Evolutionary conservation across 2,329 filamentous ascomycete genomes (phyloP), one percentile per base, ranked within the genome.

Genomic region (Alternaria sp.): DNA sequence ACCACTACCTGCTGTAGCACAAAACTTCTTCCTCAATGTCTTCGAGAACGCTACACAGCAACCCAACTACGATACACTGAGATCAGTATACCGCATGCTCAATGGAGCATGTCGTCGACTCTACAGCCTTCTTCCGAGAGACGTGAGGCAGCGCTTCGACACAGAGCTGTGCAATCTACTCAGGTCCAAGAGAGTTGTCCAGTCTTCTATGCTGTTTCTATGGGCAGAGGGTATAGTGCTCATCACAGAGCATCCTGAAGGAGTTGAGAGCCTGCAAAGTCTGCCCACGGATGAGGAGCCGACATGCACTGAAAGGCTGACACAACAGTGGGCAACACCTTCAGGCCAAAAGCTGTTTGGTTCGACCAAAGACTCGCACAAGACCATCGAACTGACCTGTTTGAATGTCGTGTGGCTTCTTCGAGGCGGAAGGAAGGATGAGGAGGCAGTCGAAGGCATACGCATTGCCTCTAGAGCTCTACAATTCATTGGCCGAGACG

Each of bases 81-180:
- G 65, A 37, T 62, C 70, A 4, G 62, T 77, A 3, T 74, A 77
- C 29, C 61, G 51, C 17, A 73, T 77, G 66, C 66, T 78, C 24
- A 72, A 74, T 55, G 76, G 76, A 44, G 74, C 75, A n/a, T 78
- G 76, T 55, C 56, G 63, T 23, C 66, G 68, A 3, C 68, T 78
- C 2, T 57, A 74, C 8, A 46, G 45, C 14, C 51, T 73, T 9
- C 63, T 78, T 21, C 61, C 73, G 2, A 13, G 60, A 4, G 66
- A 69, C 5, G 42, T 51, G 11, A 62, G 59, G 31, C 63, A 69
- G 33, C 55, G 59, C 10, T 73, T 77, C 23, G 73, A 77, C 29
- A 55, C 65, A 14, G 65, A 71, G 29, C 42, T 77, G 26, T 68
- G 64, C 49, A 61, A 67, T 5, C 70, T 76, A 23, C 53, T 77